phyloP scores from a whole-genome alignment of 805 yeast species.

The Kodamaea hsintzibuensis region DNA sequence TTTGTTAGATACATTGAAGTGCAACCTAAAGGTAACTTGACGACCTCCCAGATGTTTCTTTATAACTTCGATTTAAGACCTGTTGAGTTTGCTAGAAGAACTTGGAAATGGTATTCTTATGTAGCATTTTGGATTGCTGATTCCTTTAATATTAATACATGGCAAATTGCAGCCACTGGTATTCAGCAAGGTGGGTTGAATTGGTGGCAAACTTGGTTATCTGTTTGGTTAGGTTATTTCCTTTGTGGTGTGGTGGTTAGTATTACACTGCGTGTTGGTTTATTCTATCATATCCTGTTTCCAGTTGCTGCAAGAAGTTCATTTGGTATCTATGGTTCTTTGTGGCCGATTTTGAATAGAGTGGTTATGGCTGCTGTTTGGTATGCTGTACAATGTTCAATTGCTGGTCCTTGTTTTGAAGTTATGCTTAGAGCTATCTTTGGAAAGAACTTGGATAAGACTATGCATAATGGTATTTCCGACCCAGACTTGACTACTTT shows the following conservation, averaged over 20 bases:
- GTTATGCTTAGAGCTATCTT: slow-evolving; percentile 74
- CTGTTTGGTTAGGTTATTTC: slow-evolving; percentile 83
- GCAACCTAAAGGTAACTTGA: slow-evolving; percentile 42
- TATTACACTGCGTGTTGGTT: slow-evolving; percentile 75
- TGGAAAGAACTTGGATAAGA: slow-evolving; percentile 59
- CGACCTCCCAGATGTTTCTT: slow-evolving; percentile 63
- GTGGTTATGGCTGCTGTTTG: slow-evolving; percentile 86
- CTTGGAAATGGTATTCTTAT: slow-evolving; percentile 85
- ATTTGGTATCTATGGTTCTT: slow-evolving; percentile 83
- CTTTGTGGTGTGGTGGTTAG: slow-evolving; percentile 70
- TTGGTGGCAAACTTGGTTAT: slow-evolving; percentile 92
- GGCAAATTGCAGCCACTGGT: slow-evolving; percentile 91
- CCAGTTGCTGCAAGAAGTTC: slow-evolving; percentile 82
- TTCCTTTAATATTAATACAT: slow-evolving; percentile 85
- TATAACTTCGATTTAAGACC: slow-evolving; percentile 78
- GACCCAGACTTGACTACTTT: slow-evolving; percentile 68
- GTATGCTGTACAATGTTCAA: slow-evolving; percentile 85
- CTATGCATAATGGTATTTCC: slow-evolving; percentile 63
- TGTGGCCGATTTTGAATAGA: slow-evolving; percentile 88
- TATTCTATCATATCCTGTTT: slow-evolving; percentile 78
- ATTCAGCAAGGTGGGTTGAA: slow-evolving; percentile 67
- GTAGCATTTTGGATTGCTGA: slow-evolving; percentile 88
- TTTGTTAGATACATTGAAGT: slow-evolving; percentile 28
- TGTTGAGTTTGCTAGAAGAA: slow-evolving; percentile 68
- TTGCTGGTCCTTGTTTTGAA: slow-evolving; percentile 80